A percentile compares a stretch with the other conserved stretches of the same genome.
Evolutionary conservation across 2,329 filamentous ascomycete genomes (phyloP).

Genomic region (Phaeosphaeriaceae sp.): DNA sequence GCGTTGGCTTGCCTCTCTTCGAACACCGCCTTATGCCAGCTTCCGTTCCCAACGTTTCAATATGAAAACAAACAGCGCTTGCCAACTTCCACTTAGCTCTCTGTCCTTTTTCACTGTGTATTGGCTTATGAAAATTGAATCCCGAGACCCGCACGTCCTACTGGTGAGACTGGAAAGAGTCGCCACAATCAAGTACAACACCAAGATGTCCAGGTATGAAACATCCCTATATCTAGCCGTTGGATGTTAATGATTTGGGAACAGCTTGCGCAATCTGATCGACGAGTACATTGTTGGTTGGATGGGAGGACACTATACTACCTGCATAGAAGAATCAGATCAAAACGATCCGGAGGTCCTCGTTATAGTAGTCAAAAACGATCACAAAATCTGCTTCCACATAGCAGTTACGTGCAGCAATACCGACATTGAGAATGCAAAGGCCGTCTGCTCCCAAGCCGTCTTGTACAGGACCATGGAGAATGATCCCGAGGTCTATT

Average conservation of each 20-base stretch:
- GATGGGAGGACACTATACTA: not conserved
- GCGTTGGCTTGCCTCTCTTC: slow-evolving; percentile 3
- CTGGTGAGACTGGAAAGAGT: too few species aligned
- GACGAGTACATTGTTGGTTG: slow-evolving; percentile 3
- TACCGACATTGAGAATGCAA: slow-evolving; percentile 8
- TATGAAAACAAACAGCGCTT: not conserved
- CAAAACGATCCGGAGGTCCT: slow-evolving; percentile 1
- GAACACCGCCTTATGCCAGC: not conserved
- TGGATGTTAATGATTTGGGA: too few species aligned
- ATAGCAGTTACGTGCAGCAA: slow-evolving; percentile 6
- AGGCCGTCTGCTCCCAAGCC: slow-evolving; percentile 4
- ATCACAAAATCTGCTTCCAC: slow-evolving; percentile 5
- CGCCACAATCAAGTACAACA: too few species aligned
- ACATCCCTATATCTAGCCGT: too few species aligned
- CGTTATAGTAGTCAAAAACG: slow-evolving; percentile 2
- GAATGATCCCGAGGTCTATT: slow-evolving; percentile 5
- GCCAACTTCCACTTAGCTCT: not conserved
- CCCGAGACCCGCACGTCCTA: too few species aligned
- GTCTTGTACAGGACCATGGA: slow-evolving; percentile 10
- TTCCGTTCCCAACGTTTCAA: slow-evolving; percentile 1
- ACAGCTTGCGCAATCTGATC: slow-evolving; percentile 1
- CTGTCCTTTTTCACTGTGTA: slow-evolving; percentile 2
- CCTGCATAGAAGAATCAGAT: slow-evolving; percentile 3
- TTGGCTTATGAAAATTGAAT: too few species aligned
- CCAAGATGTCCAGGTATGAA: too few species aligned